Evolutionary conservation across 2,329 filamentous ascomycete genomes (phyloP).

Genomic region (Paraconiothyrium brasiliense): DNA sequence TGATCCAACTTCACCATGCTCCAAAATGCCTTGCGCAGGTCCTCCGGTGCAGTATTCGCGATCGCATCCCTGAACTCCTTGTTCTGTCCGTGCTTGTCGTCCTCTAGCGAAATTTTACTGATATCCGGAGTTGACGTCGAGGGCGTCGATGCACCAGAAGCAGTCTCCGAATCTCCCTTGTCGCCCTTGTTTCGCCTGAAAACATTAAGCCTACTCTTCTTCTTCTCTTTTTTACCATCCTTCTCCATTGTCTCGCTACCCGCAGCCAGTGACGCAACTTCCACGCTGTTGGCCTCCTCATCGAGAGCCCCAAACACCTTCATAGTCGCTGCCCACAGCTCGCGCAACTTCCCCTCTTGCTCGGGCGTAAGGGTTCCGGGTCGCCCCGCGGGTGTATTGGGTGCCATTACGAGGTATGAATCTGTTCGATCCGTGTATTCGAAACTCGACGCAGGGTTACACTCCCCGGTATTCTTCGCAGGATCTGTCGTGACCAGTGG

Average conservation of each 20-base stretch:
- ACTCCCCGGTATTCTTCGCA: conserved; percentile 18
- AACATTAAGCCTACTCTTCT: conserved; percentile 77
- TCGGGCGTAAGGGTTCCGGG: conserved; percentile 89
- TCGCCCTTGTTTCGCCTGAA: conserved; percentile 70
- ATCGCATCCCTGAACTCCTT: conserved; percentile 87
- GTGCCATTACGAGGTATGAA: conserved; percentile 52
- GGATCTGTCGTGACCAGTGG: conserved; percentile 28
- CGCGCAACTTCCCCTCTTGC: conserved; percentile 85
- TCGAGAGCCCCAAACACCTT: conserved; percentile 74
- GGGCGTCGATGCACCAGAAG: conserved; percentile 33
- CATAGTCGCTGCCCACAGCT: conserved; percentile 82
- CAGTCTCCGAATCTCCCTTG: conserved; percentile 56
- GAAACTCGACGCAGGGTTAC: conserved; percentile 26
- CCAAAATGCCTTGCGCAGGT: conserved; percentile 86
- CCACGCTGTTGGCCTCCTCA: conserved; percentile 42
- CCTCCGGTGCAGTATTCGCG: conserved; percentile 77
- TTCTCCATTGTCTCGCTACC: conserved; percentile 28
- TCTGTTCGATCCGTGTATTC: conserved; percentile 34
- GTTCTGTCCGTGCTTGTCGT: conserved; percentile 93
- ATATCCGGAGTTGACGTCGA: conserved; percentile 35
- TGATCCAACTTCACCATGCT: conserved; percentile 94
- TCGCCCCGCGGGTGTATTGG: conserved; percentile 70
- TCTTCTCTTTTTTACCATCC: conserved; percentile 66
- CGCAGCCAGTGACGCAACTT: conserved; percentile 23
- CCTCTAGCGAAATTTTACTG: conserved; percentile 52